These are phyloP conservation scores for Botrytis pseudocinerea DNA, from an alignment of 2,329 filamentous ascomycete species.

Conservation along the genomic window DNA sequence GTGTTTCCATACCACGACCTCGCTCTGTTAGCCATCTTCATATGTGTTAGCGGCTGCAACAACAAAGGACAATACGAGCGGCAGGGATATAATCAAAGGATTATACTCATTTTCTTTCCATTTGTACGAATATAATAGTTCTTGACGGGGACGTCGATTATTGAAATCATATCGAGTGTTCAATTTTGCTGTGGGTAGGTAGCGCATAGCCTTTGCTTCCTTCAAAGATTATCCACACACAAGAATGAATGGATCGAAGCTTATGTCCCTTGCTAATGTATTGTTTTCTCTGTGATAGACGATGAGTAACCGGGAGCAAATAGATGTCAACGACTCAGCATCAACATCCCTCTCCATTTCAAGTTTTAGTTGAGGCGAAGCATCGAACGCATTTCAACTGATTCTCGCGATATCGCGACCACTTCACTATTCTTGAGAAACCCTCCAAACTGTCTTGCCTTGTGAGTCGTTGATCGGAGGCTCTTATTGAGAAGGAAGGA, in stretches of 20 bases:
- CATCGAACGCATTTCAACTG: not conserved
- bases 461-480: conserved; percentile 43
- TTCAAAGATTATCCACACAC: not conserved
- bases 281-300: not conserved
- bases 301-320: not conserved
- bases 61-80: not conserved
- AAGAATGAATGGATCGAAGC: not conserved
- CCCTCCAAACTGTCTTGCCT: conserved; percentile 42
- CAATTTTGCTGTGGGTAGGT: not conserved
- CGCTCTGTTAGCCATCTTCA: not conserved
- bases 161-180: not conserved
- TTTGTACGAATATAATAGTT: too few relatives aligned
- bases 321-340: not conserved
- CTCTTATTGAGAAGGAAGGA: too few relatives aligned
- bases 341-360: not conserved
- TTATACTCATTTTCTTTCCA: not conserved
- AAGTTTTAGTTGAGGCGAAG: not conserved
- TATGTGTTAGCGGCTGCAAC: not conserved
- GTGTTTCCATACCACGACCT: not conserved
- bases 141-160: too few relatives aligned
- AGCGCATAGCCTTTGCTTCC: not conserved
- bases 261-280: not conserved
- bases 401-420: not conserved
- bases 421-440: conserved; percentile 35
- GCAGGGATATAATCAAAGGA: not conserved